Evolutionary conservation across 768 basidiomycete genomes (phyloP), one percentile per base, ranked within the genome.

Genomic region (Kwoniella sp.): DNA sequence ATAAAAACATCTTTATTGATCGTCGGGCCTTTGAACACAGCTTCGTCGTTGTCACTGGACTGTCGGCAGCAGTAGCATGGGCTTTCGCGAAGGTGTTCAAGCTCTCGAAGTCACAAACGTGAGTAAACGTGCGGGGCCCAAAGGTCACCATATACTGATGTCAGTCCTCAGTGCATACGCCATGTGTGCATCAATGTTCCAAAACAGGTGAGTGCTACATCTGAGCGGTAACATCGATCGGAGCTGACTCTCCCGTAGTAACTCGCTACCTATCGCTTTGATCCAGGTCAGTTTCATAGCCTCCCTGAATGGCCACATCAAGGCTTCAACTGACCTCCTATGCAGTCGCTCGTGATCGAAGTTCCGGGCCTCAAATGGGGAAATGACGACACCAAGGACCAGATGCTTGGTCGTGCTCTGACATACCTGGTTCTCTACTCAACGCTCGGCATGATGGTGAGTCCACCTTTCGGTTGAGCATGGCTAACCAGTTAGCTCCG

Each of bases 401-500:
- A 89, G 25, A 97, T 95, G 91, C 85, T 97, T 30, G 94, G 94
- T 30, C 86, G 96, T 8, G 79, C 79, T 26, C 65, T 80, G 60
- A 77, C 79, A 1, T 80, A 79, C 59, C 59, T 79, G 51, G 91
- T 96, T 7, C 84, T 97, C 23, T 94, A 94, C 79, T 93, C 91
- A 64, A 96, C 94, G 0, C 85, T 98, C 31, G 96, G 96, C 50
- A 95, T 95, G 93, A 87, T 97, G 74, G 91, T 93, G 74, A 72
- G 89, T 85, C 30, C 58, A 34, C 23, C 4, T 7, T 23, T 23
- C 15, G 50, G 4, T 25, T 8, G 9, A 51, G 3, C 4, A 23
- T 30, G n/a, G 50, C 58, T 69, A 38, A 69, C n/a, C n/a, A 22
- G 17, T 15, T 67, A 91, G 91, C 82, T 96, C 30, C 89, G 94